These are phyloP conservation scores for Papiliotrema nemorosa DNA, from an alignment of 1,284 basidiomycete species.

Conservation along the genomic window DNA sequence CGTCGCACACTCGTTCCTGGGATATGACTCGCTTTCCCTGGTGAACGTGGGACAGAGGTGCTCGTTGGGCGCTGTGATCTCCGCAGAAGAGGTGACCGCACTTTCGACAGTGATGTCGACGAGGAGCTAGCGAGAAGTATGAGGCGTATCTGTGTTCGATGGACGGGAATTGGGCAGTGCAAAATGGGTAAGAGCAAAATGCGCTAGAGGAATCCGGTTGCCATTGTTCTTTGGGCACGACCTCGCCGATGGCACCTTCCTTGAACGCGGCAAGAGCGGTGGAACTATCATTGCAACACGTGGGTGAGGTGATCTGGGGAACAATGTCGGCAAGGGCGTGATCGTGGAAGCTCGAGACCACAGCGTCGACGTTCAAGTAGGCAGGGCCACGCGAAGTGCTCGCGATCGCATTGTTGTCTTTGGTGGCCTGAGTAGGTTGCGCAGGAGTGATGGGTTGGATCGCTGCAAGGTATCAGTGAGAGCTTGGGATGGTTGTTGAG, in stretches of 20 bases:
- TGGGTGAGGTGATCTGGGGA: conserved; percentile 5
- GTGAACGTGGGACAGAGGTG: conserved; percentile 15
- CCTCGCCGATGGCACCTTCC: conserved; percentile 19
- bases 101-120: conserved; percentile 43
- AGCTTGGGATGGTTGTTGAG: no score
- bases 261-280: conserved; percentile 10
- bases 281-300: conserved; percentile 6
- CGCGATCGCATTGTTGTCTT: conserved; percentile 1
- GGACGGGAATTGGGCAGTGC: conserved; percentile 40
- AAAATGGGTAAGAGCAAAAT: conserved; percentile 38
- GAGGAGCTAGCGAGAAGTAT: conserved; percentile 31
- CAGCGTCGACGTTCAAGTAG: conserved; percentile 5
- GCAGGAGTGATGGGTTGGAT: no score
- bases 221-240: conserved; percentile 24
- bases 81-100: conserved; percentile 42
- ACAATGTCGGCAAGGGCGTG: conserved; percentile 3
- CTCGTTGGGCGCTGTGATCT: conserved; percentile 28
- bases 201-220: conserved; percentile 35
- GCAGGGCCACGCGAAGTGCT: background rate
- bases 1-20: conserved; percentile 38
- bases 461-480: no score
- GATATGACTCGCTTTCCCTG: conserved; percentile 12
- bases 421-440: background rate
- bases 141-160: conserved; percentile 4
- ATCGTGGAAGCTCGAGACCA: conserved; percentile 3